A percentile compares a stretch with the other conserved stretches of the same genome.
Evolutionary conservation across 2,329 filamentous ascomycete species (phyloP).

Genomic region (Epichloe aotearoae): DNA sequence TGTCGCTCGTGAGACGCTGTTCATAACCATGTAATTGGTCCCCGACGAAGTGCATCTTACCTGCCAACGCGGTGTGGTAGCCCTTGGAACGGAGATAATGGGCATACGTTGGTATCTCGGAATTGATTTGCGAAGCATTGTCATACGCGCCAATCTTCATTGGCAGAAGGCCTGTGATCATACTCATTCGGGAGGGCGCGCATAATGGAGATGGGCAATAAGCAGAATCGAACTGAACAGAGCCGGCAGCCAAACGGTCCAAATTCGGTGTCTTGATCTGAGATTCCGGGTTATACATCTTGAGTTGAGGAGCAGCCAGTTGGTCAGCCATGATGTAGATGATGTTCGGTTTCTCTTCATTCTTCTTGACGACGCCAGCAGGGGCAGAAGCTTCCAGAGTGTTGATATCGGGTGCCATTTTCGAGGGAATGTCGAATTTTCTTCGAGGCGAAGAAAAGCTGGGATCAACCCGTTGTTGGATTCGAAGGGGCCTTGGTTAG

Average conservation of each 20-base stretch:
- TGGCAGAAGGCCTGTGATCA: slow-evolving; percentile 84
- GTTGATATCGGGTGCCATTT: slow-evolving; percentile 64
- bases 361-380: slow-evolving; percentile 10
- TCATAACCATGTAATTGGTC: slow-evolving; percentile 93
- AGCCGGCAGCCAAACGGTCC: slow-evolving; percentile 64
- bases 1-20: slow-evolving; percentile 82
- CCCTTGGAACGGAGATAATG: slow-evolving; percentile 77
- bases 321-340: slow-evolving; percentile 94
- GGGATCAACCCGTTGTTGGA: background rate
- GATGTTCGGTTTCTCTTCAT: slow-evolving; percentile 27
- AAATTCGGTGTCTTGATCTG: slow-evolving; percentile 89
- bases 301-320: slow-evolving; percentile 77
- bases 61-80: slow-evolving; percentile 81
- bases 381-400: slow-evolving; percentile 47
- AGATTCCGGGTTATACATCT: slow-evolving; percentile 80
- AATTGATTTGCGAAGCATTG: slow-evolving; percentile 73
- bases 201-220: slow-evolving; percentile 92
- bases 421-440: slow-evolving; percentile 1
- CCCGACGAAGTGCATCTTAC: slow-evolving; percentile 96
- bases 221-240: slow-evolving; percentile 84
- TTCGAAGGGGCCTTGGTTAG: background rate
- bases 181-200: slow-evolving; percentile 83
- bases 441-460: background rate
- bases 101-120: slow-evolving; percentile 80
- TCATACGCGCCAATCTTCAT: slow-evolving; percentile 88